A percentile compares a stretch with the other conserved stretches of the same genome.
These are phyloP conservation scores for Epichloe uncinata DNA, from an alignment of 2,329 filamentous ascomycete genomes.

Conservation along the genomic window DNA sequence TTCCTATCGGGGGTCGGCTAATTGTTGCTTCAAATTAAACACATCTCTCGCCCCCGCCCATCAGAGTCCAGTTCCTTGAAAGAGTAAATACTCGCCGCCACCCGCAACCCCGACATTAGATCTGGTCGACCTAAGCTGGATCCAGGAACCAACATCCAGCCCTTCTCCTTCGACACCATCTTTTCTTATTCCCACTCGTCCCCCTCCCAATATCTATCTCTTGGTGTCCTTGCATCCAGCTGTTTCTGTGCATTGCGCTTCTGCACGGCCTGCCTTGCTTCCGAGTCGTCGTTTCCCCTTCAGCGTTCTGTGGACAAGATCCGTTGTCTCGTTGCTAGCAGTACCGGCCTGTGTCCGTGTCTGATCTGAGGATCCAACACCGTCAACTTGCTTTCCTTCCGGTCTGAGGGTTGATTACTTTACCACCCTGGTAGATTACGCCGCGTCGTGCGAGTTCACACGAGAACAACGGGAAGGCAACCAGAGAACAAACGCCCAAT, in stretches of 20 bases:
- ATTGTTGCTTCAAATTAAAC: conserved; percentile 8
- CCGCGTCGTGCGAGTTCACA: conserved; percentile 1
- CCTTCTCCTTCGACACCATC: neutral
- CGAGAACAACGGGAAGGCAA: conserved; percentile 5
- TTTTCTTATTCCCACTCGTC: neutral
- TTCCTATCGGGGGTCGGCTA: conserved; percentile 3
- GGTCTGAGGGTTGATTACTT: neutral
- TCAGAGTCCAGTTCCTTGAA: conserved; percentile 3
- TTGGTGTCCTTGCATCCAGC: neutral
- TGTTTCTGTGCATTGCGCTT: neutral
- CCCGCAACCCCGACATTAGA: conserved; percentile 3
- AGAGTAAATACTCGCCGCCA: conserved; percentile 7
- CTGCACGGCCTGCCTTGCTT: neutral
- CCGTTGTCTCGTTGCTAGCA: neutral
- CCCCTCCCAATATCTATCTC: neutral
- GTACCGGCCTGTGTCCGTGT: neutral
- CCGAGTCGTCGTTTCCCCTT: neutral
- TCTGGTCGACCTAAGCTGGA: conserved; percentile 8
- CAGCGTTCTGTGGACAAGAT: neutral
- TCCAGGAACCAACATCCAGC: neutral
- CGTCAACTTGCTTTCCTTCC: neutral
- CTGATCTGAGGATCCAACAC: neutral
- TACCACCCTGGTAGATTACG: conserved; percentile 5
- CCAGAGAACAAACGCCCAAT: conserved; percentile 1
- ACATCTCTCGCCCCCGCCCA: conserved; percentile 8